A percentile compares a stretch with the other conserved stretches of the same genome.
Conservation (phyloP, 345 rosid genomes). For the Heritiera littoralis region DNA sequence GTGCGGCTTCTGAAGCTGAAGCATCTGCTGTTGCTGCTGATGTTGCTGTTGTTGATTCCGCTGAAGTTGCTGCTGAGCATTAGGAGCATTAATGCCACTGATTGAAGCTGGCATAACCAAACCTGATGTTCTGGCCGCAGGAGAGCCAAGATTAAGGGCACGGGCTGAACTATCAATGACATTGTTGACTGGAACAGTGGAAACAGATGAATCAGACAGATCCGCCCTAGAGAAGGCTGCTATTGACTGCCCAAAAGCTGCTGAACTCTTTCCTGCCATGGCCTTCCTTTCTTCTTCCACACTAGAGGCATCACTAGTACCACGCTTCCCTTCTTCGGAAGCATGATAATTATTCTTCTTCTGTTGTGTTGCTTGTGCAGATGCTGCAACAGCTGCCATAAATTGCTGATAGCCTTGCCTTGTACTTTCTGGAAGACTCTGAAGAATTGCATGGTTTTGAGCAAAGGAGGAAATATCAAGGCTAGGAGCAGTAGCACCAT, state of each 20-base stretch:
- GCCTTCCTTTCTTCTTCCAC: conserved; percentile 69
- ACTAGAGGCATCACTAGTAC: conserved; percentile 45
- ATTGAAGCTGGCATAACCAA: conserved; percentile 44
- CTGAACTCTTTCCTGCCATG: conserved; percentile 43
- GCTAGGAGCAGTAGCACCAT: conserved; percentile 55
- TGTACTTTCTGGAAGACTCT: conserved; percentile 67
- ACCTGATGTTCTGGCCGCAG: conserved; percentile 49
- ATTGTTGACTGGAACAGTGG: conserved; percentile 52
- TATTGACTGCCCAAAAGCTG: conserved; percentile 62
- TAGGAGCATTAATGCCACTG: conserved; percentile 34
- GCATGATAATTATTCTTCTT: conserved; percentile 60
- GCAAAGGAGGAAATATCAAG: conserved; percentile 73
- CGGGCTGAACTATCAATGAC: conserved; percentile 79
- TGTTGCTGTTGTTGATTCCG: conserved; percentile 55
- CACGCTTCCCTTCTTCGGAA: conserved; percentile 66
- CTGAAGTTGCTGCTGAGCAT: conserved; percentile 52
- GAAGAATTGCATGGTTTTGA: conserved; percentile 74
- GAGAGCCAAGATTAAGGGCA: conserved; percentile 55
- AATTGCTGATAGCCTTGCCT: conserved; percentile 64
- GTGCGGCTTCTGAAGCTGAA: conserved; percentile 72
- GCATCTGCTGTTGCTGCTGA: conserved; percentile 54
- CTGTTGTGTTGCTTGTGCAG: conserved; percentile 72
- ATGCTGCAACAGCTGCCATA: conserved; percentile 53
- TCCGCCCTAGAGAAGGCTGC: conserved; percentile 82
- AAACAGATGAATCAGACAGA: conserved; percentile 53